A percentile compares a stretch with the other conserved stretches of the same genome.
phyloP scores from a whole-genome alignment of 805 yeast genomes.

The Metschnikowia bowlesiae region DNA sequence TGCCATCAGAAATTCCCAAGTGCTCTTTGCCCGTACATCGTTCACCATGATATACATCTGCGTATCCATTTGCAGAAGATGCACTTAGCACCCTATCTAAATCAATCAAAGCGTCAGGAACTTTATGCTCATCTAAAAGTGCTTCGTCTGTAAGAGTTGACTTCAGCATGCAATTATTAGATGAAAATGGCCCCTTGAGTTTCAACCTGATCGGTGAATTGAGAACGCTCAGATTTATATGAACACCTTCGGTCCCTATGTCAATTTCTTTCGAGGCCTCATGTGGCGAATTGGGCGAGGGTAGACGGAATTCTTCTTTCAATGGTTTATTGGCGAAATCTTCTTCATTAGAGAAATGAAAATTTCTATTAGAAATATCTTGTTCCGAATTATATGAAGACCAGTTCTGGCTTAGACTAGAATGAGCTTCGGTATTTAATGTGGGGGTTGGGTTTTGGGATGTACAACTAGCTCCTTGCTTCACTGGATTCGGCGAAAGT shows the following conservation, averaged over 20 bases:
- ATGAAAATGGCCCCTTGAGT: slow-evolving; percentile 20
- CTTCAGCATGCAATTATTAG: slow-evolving; percentile 18
- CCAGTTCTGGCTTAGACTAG: slow-evolving; percentile 10
- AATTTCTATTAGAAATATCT: slow-evolving; percentile 21
- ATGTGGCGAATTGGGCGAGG: slow-evolving; percentile 12
- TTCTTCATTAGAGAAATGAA: slow-evolving; percentile 31
- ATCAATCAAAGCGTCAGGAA: slow-evolving; percentile 55
- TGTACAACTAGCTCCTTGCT: slow-evolving; percentile 2
- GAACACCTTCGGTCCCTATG: background rate
- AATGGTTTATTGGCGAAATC: slow-evolving; percentile 27
- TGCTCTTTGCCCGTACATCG: slow-evolving; percentile 1
- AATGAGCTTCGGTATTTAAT: slow-evolving; percentile 1
- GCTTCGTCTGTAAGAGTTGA: slow-evolving; percentile 31
- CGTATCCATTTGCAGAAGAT: slow-evolving; percentile 14
- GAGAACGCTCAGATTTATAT: slow-evolving; percentile 12
- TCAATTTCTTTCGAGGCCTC: slow-evolving; percentile 3
- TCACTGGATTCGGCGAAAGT: slow-evolving; percentile 25
- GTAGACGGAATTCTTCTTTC: slow-evolving; percentile 26
- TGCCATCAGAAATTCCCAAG: background rate
- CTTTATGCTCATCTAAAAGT: slow-evolving; percentile 23
- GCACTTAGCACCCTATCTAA: slow-evolving; percentile 48
- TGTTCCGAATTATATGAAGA: slow-evolving; percentile 12
- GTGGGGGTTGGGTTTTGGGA: slow-evolving; percentile 5
- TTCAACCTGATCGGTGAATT: slow-evolving; percentile 33
- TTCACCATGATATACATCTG: slow-evolving; percentile 13